A percentile compares a stretch with the other conserved stretches of the same genome.
Conservation (phyloP, 495 filamentous ascomycete species). For the Neurospora tetrasperma region DNA sequence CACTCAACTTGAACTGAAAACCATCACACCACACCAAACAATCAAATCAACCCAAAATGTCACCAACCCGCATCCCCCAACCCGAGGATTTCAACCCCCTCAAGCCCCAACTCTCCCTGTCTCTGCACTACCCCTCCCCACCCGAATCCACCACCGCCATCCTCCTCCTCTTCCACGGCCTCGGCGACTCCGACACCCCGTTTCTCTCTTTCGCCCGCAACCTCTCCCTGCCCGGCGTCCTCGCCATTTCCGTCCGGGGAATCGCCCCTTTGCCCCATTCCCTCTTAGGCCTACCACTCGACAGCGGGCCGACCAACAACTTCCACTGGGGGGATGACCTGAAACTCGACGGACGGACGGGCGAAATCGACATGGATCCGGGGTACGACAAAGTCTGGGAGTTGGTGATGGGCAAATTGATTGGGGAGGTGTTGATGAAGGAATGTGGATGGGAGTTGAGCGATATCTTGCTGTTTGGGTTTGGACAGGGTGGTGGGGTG, state of each 20-base stretch:
- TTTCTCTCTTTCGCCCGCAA: constrained; percentile 66
- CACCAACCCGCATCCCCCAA: neutral
- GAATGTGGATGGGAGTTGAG: constrained; percentile 57
- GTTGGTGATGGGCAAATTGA: constrained; percentile 44
- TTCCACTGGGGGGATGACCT: constrained; percentile 96
- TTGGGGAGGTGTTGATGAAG: constrained; percentile 51
- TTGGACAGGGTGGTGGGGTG: constrained; percentile 78
- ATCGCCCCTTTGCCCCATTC: constrained; percentile 63
- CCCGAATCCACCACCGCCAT: constrained; percentile 52
- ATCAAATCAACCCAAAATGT: neutral
- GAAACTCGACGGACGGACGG: constrained; percentile 48
- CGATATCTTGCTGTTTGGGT: constrained; percentile 72
- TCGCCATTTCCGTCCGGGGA: constrained; percentile 64
- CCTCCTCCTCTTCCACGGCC: constrained; percentile 81
- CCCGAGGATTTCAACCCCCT: constrained; percentile 2
- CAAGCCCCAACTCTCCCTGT: constrained; percentile 16
- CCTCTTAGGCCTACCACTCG: constrained; percentile 41
- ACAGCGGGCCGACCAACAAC: constrained; percentile 8
- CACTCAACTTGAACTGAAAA: neutral
- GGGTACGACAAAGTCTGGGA: constrained; percentile 52
- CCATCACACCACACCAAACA: neutral
- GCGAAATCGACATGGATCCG: constrained; percentile 65
- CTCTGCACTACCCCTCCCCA: constrained; percentile 27
- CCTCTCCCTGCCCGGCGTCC: constrained; percentile 72
- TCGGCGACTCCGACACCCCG: constrained; percentile 63